phyloP scores from a whole-genome alignment of 331 rosid genomes.

The Pyracantha coccinea region DNA sequence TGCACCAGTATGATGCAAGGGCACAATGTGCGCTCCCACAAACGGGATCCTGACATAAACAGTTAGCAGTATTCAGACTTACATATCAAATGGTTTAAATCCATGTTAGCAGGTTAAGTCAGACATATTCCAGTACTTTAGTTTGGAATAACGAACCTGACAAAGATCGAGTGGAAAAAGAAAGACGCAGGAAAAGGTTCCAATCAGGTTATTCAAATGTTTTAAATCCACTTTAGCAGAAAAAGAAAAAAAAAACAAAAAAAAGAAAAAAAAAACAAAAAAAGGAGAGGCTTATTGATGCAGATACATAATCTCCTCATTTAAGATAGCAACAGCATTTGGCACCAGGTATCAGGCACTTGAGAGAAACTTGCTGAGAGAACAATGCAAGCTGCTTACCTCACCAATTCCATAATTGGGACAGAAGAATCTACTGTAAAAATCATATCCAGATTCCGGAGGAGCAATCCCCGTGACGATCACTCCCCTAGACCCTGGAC shows the following conservation, averaged over 20 bases:
- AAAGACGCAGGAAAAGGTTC: too few species aligned
- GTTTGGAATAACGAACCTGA: too few species aligned
- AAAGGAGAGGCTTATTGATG: neutral
- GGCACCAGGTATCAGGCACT: neutral
- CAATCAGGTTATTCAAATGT: too few species aligned
- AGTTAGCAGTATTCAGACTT: neutral
- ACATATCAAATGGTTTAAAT: too few species aligned
- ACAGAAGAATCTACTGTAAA: slow-evolving; percentile 49
- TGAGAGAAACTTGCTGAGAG: neutral
- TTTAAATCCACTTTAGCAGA: too few species aligned
- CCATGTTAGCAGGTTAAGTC: neutral
- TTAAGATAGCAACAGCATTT: neutral
- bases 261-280: neutral
- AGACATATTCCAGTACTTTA: neutral
- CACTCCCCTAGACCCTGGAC: slow-evolving; percentile 48
- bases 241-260: too few species aligned
- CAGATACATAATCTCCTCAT: neutral
- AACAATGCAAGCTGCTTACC: slow-evolving; percentile 23
- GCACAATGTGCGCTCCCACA: slow-evolving; percentile 79
- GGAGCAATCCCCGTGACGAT: slow-evolving; percentile 49
- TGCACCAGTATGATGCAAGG: slow-evolving; percentile 70
- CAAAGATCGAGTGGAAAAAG: too few species aligned
- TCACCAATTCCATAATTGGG: slow-evolving; percentile 50
- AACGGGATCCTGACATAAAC: slow-evolving; percentile 54
- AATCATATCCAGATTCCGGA: slow-evolving; percentile 54